These are phyloP conservation scores for Pyrenophora graminea DNA, from an alignment of 2,329 filamentous ascomycete genomes.

Conservation along the genomic window DNA sequence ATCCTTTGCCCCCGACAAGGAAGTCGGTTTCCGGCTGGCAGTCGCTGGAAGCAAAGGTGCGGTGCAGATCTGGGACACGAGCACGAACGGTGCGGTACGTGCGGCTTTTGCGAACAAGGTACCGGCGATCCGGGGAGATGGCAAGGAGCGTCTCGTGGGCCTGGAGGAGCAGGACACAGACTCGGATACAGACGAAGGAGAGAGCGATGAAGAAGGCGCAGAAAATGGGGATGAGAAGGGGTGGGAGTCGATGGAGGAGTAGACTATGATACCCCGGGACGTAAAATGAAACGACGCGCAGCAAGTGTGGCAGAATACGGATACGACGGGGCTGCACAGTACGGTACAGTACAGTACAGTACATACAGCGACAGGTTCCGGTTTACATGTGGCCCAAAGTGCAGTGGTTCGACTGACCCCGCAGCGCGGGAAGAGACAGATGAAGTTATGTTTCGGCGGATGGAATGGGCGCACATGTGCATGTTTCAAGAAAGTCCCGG, in stretches of 20 bases:
- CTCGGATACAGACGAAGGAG: constrained; percentile 59
- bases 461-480: neutral
- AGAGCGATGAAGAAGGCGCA: constrained; percentile 49
- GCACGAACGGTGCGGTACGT: constrained; percentile 86
- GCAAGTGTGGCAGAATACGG: neutral
- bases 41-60: constrained; percentile 93
- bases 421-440: neutral
- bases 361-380: neutral
- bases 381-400: neutral
- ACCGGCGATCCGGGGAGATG: constrained; percentile 62
- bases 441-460: constrained; percentile 2
- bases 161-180: constrained; percentile 69
- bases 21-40: constrained; percentile 88
- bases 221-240: constrained; percentile 41
- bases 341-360: too few species aligned
- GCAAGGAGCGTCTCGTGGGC: constrained; percentile 76
- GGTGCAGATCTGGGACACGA: constrained; percentile 94
- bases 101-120: constrained; percentile 79
- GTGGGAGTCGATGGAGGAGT: constrained; percentile 51
- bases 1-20: constrained; percentile 83
- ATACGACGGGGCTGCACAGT: neutral
- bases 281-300: neutral
- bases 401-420: constrained; percentile 5
- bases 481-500: constrained; percentile 21
- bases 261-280: constrained; percentile 25